These are phyloP conservation scores for Lodderomyces beijingensis DNA, from an alignment of 1,139 yeast species.

Conservation along the genomic window DNA sequence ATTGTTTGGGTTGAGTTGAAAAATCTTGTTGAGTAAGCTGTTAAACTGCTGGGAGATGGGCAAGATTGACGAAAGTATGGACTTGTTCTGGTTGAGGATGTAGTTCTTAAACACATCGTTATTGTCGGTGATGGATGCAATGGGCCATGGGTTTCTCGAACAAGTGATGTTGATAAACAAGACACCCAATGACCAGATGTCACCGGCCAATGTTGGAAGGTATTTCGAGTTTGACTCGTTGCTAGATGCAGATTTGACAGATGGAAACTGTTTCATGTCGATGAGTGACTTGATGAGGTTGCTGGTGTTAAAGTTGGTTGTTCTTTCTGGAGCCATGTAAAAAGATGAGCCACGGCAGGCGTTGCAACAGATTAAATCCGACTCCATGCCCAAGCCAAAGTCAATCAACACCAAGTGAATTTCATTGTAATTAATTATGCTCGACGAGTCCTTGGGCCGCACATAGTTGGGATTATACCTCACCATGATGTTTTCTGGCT, in stretches of 20 bases:
- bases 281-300: constrained; percentile 23
- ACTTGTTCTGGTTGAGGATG: constrained; percentile 25
- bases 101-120: constrained; percentile 50
- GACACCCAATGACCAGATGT: constrained; percentile 86
- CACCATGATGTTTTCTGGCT: constrained; percentile 83
- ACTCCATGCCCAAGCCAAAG: constrained; percentile 76
- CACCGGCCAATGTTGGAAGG: constrained; percentile 74
- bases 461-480: constrained; percentile 27
- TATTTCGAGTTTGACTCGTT: constrained; percentile 22
- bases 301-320: constrained; percentile 44
- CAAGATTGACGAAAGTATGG: constrained; percentile 42
- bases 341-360: constrained; percentile 84
- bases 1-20: constrained; percentile 59
- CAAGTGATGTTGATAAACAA: constrained; percentile 76
- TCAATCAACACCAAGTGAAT: constrained; percentile 66
- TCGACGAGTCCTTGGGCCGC: constrained; percentile 13
- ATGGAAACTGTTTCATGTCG: constrained; percentile 27
- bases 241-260: constrained; percentile 15
- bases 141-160: constrained; percentile 88
- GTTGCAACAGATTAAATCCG: constrained; percentile 57
- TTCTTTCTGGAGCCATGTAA: constrained; percentile 91
- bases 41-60: constrained; percentile 65
- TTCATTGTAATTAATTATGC: constrained; percentile 48
- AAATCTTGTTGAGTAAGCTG: constrained; percentile 48
- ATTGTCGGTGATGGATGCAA: constrained; percentile 59